A percentile compares a stretch with the other conserved stretches of the same genome.
Conservation (phyloP, 768 basidiomycete species). For the Asterophora lycoperdoides region DNA sequence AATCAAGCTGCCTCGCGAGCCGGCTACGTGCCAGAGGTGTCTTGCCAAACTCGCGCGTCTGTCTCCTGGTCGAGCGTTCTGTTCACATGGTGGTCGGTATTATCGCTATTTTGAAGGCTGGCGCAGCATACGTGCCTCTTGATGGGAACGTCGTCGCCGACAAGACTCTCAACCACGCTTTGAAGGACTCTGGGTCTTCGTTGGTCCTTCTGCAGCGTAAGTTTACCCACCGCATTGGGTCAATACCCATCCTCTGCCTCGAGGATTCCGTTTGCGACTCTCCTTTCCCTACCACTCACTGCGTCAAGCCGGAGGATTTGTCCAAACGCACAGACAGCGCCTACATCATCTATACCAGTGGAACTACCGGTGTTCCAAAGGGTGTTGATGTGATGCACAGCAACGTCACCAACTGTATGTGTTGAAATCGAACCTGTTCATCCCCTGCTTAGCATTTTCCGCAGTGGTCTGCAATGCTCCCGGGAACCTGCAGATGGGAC, state of each 20-base stretch:
- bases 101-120: slow-evolving; percentile 50
- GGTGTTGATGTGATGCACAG: slow-evolving; percentile 55
- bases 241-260: slow-evolving; percentile 14
- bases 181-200: slow-evolving; percentile 40
- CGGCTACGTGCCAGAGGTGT: slow-evolving; percentile 41
- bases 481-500: slow-evolving; percentile 52
- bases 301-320: slow-evolving; percentile 33
- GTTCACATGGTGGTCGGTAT: slow-evolving; percentile 52
- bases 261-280: slow-evolving; percentile 22
- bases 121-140: slow-evolving; percentile 53
- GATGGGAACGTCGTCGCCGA: slow-evolving; percentile 55
- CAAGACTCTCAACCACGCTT: slow-evolving; percentile 46
- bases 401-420: slow-evolving; percentile 53
- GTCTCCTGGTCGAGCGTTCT: slow-evolving; percentile 50
- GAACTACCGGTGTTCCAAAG: slow-evolving; percentile 53
- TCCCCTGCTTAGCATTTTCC: background rate
- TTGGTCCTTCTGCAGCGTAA: slow-evolving; percentile 40
- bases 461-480: slow-evolving; percentile 38
- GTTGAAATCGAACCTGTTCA: slow-evolving; percentile 9
- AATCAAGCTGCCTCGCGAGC: slow-evolving; percentile 41
- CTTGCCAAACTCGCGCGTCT: slow-evolving; percentile 43
- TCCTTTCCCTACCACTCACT: slow-evolving; percentile 21
- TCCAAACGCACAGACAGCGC: slow-evolving; percentile 38
- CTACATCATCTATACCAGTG: slow-evolving; percentile 60
- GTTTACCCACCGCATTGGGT: slow-evolving; percentile 29